Evolutionary conservation across 768 basidiomycete genomes (phyloP).

Genomic region (Tricholoma bakamatsutake): DNA sequence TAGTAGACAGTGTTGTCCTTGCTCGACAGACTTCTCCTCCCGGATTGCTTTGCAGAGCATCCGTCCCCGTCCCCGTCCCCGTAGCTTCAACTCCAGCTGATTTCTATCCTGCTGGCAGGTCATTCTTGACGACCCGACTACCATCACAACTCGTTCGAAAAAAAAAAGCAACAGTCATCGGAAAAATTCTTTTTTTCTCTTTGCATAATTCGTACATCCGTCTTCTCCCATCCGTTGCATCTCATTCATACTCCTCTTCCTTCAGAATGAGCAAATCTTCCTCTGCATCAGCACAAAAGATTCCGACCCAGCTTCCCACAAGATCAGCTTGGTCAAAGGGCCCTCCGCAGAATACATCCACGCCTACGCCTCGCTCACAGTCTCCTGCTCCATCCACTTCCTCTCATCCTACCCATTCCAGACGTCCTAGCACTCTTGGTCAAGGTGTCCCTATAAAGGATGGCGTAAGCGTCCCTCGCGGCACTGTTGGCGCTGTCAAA

Average conservation of each 20-base stretch:
- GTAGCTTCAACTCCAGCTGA: slow-evolving; percentile 50
- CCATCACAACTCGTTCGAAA: slow-evolving; percentile 44
- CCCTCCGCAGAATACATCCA: slow-evolving; percentile 62
- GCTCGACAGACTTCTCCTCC: slow-evolving; percentile 30
- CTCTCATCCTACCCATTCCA: slow-evolving; percentile 56
- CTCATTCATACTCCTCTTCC: slow-evolving; percentile 9
- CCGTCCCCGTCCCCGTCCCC: slow-evolving; percentile 27
- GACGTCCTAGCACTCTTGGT: slow-evolving; percentile 73
- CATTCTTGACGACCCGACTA: slow-evolving; percentile 77
- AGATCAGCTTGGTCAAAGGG: slow-evolving; percentile 91
- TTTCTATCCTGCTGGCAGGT: slow-evolving; percentile 89
- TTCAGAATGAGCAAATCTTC: slow-evolving; percentile 92
- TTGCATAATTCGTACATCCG: slow-evolving; percentile 38
- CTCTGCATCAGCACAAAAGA: slow-evolving; percentile 66
- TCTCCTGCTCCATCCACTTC: slow-evolving; percentile 62
- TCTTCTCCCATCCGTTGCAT: slow-evolving; percentile 3
- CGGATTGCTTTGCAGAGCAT: slow-evolving; percentile 42
- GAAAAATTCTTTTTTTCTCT: slow-evolving; percentile 26
- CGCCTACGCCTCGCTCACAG: slow-evolving; percentile 67
- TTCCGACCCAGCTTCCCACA: slow-evolving; percentile 64
- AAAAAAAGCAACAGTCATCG: slow-evolving; percentile 22
- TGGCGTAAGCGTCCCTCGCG: slow-evolving; percentile 69
- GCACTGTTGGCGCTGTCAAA: slow-evolving; percentile 61
- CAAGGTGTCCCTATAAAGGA: slow-evolving; percentile 70
- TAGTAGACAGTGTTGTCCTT: slow-evolving; percentile 27